Conservation (phyloP, 352 stramenopile genomes). For the Peronospora belbahrii region DNA sequence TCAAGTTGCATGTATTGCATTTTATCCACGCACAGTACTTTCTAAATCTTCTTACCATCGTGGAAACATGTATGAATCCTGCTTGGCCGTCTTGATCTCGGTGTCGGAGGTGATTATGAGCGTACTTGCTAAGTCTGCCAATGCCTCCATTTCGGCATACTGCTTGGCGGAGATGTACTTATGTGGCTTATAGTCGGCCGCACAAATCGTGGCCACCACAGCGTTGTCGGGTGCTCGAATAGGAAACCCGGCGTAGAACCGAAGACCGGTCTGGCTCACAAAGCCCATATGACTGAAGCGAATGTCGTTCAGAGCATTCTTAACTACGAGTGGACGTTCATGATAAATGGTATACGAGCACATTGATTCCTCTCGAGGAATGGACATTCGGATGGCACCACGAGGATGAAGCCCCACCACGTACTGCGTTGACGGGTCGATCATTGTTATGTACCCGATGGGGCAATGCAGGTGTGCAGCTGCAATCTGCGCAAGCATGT, state of each 20-base stretch:
- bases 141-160: constrained; percentile 62
- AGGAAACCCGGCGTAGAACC: constrained; percentile 68
- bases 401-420: constrained; percentile 32
- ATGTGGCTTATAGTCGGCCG: constrained; percentile 42
- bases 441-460: constrained; percentile 52
- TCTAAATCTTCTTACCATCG: constrained; percentile 2
- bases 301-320: constrained; percentile 55
- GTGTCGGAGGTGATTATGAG: constrained; percentile 26
- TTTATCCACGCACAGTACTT: constrained; percentile 2
- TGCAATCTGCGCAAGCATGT: constrained; percentile 43
- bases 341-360: constrained; percentile 57
- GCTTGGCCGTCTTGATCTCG: constrained; percentile 14
- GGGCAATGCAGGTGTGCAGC: constrained; percentile 43
- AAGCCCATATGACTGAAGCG: constrained; percentile 56
- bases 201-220: constrained; percentile 51
- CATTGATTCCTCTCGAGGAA: constrained; percentile 46
- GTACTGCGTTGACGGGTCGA: constrained; percentile 46
- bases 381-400: constrained; percentile 21
- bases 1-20: constrained; percentile 15
- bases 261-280: constrained; percentile 37
- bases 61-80: constrained; percentile 4
- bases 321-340: constrained; percentile 45
- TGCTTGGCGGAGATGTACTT: constrained; percentile 63
- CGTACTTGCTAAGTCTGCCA: constrained; percentile 41
- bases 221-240: constrained; percentile 40